These are phyloP conservation scores for Psidium friedrichsthalianum DNA, from an alignment of 345 rosid genomes.

Conservation along the genomic window DNA sequence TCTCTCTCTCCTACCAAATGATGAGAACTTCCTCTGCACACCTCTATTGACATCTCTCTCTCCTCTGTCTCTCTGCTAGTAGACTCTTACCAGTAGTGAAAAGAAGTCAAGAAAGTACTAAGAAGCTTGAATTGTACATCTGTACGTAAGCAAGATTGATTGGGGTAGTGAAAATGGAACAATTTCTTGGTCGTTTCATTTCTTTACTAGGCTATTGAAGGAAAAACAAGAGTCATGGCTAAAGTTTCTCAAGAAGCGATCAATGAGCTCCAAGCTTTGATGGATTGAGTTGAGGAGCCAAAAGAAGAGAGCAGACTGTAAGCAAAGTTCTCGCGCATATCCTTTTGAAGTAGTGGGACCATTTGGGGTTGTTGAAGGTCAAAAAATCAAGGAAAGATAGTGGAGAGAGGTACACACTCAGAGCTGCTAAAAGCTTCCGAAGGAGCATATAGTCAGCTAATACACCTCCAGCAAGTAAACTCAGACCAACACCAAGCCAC, in stretches of 20 bases:
- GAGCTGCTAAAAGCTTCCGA: slow-evolving; percentile 54
- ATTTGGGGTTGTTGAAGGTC: no score
- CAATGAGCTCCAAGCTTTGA: slow-evolving; percentile 27
- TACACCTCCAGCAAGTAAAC: slow-evolving; percentile 52
- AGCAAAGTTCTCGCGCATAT: no score
- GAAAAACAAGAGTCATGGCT: slow-evolving; percentile 23
- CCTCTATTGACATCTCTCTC: neutral
- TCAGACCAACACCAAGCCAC: slow-evolving; percentile 20
- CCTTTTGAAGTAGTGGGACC: no score
- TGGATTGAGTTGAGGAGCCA: no score
- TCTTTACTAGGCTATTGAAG: neutral
- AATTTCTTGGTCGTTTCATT: neutral
- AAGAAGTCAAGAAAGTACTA: neutral
- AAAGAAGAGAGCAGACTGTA: no score
- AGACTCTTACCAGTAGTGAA: neutral
- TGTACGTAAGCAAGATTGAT: neutral
- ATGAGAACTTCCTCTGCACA: neutral
- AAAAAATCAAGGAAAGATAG: slow-evolving; percentile 66
- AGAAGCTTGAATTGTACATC: neutral
- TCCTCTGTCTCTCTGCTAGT: no score
- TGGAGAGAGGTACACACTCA: slow-evolving; percentile 69
- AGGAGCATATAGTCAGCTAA: slow-evolving; percentile 77
- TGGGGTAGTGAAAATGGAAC: neutral
- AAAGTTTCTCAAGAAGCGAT: slow-evolving; percentile 36
- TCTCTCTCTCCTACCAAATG: neutral